These are phyloP conservation scores for Candida glaebosa DNA, from an alignment of 805 yeast species.

Conservation along the genomic window DNA sequence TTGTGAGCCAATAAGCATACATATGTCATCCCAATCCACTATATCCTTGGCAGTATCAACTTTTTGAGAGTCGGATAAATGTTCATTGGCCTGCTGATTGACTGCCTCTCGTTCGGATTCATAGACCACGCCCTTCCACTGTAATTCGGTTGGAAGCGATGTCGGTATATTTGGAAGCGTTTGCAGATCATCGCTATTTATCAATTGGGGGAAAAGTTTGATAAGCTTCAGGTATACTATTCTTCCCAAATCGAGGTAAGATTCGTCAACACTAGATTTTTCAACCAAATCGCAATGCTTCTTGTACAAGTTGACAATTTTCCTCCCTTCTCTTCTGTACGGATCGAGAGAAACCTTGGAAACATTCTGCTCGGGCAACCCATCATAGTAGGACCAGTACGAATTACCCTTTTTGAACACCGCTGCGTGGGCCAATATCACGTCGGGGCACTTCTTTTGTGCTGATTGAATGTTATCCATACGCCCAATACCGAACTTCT, in stretches of 20 bases:
- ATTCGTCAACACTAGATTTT: slow-evolving; percentile 95
- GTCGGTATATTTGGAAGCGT: slow-evolving; percentile 47
- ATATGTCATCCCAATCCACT: slow-evolving; percentile 74
- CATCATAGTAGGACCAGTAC: slow-evolving; percentile 71
- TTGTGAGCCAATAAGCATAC: slow-evolving; percentile 63
- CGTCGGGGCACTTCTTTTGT: slow-evolving; percentile 65
- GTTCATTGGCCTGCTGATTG: slow-evolving; percentile 1
- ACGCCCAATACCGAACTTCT: slow-evolving; percentile 75
- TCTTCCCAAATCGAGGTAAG: slow-evolving; percentile 80
- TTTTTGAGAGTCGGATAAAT: slow-evolving; percentile 4
- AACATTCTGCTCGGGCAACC: slow-evolving; percentile 52
- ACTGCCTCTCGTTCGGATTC: slow-evolving; percentile 15
- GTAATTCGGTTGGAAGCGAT: slow-evolving; percentile 25
- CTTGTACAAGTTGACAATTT: slow-evolving; percentile 65
- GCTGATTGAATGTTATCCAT: slow-evolving; percentile 74
- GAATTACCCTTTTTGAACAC: slow-evolving; percentile 86
- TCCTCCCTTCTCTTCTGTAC: slow-evolving; percentile 81
- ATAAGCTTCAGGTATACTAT: slow-evolving; percentile 45
- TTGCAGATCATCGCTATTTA: slow-evolving; percentile 9
- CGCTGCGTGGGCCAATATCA: slow-evolving; percentile 87
- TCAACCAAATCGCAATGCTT: slow-evolving; percentile 67
- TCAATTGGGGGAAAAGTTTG: slow-evolving; percentile 46
- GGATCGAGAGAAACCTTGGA: slow-evolving; percentile 91
- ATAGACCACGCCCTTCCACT: slow-evolving; percentile 28
- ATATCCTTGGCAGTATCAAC: slow-evolving; percentile 1